Evolutionary conservation across 169 alveolate genomes (phyloP).

Genomic region (Plasmodium malariae): DNA sequence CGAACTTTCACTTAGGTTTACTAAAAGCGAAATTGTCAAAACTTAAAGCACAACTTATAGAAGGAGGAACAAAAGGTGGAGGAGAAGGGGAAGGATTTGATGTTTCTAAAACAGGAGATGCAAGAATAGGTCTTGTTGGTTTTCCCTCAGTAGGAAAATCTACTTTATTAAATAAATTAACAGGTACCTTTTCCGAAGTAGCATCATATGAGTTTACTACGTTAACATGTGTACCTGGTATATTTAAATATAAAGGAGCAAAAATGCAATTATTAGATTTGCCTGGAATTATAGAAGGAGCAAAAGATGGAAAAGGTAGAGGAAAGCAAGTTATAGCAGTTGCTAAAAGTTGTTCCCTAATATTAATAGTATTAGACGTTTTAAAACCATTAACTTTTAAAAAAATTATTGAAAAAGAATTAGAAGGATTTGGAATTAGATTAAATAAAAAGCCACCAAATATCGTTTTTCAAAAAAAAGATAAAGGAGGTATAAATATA

Average conservation of each 20-base stretch:
- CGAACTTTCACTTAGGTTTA: conserved; percentile 97
- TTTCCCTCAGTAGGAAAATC: conserved; percentile 99
- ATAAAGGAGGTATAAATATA: conserved; percentile 87
- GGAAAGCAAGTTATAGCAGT: conserved; percentile 99
- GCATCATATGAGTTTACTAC: conserved; percentile 99
- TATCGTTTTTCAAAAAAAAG: conserved; percentile 83
- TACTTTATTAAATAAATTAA: conserved; percentile 95
- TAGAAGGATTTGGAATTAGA: conserved; percentile 98
- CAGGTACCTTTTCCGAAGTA: conserved; percentile 97
- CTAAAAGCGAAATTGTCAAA: conserved; percentile 98
- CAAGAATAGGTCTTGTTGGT: conserved; percentile 99
- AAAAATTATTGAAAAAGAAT: conserved; percentile 94
- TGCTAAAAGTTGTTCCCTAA: conserved; percentile 96
- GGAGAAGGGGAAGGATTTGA: conserved; percentile 91
- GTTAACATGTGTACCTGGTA: conserved; percentile 99
- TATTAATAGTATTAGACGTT: conserved; percentile 96
- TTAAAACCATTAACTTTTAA: conserved; percentile 95
- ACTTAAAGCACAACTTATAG: conserved; percentile 95
- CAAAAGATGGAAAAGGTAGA: conserved; percentile 99
- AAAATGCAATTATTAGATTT: conserved; percentile 96
- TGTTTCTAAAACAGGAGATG: conserved; percentile 96
- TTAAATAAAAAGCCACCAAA: conserved; percentile 96
- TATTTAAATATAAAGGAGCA: conserved; percentile 94
- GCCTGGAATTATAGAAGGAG: conserved; percentile 97
- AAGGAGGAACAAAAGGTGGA: conserved; percentile 84